Evolutionary conservation across 2,329 filamentous ascomycete species (phyloP), one percentile per base, ranked within the genome.

Genomic region (Elsinoe necatrix): DNA sequence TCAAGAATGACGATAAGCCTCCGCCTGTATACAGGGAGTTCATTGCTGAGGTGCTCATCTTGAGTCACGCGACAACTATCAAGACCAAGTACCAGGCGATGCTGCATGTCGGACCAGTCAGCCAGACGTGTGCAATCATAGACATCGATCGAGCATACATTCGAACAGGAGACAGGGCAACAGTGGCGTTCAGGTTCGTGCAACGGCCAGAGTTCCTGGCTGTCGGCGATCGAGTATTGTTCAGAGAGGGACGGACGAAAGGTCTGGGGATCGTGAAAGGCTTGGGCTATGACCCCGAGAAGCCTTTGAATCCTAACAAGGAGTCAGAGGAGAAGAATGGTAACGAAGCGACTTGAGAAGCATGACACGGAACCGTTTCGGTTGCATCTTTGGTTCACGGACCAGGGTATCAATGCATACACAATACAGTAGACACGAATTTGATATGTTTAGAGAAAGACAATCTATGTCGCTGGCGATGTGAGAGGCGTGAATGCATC

Each of bases 1-100:
- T 90, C 43, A 95, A 91, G 68, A 72, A 68, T 48, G 67, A 85
- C 11, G 83, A 55, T 79, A 86, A 61, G 67, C 74, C 63, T 1
- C 81, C 85, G 0, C 75, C 75, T 59, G 76, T 78, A 4, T 73
- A 76, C 64, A 72, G 75, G 57, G 75, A 78, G 57, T 79, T 79
- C 59, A 70, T 76, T 67, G 64, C 87, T 75, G 61, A 93, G 84
- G 93, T 98, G 1, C 78, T 98, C 20, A 97, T 98, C 63, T 78
- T 98, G 5, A 95, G 88, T 3, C 93, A 98, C 66, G 90, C 92
- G 0, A 98, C 93, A 0, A 98, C 93, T 42, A 98, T 98, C 71
- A 93, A 95, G 71, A 89, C 85, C 0, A 92, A 90, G 65, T 98
- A 98, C 63, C 93, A 98, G 74, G 93, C 93, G 0, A 98, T 97